These are phyloP conservation scores for Hymenoscyphus occultus DNA, from an alignment of 2,329 filamentous ascomycete species.

Conservation along the genomic window DNA sequence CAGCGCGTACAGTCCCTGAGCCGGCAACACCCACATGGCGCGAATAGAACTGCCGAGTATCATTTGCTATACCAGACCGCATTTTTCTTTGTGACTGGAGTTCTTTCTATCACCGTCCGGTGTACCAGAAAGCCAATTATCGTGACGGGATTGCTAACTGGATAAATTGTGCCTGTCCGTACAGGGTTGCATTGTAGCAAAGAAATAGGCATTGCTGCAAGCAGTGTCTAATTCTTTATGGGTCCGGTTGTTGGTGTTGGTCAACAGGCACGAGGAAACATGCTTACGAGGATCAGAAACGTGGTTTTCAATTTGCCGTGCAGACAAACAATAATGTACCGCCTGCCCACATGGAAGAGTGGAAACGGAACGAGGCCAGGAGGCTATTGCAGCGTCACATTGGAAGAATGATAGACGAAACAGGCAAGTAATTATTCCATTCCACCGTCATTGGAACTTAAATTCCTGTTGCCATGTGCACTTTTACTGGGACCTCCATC, in stretches of 20 bases:
- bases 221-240: neutral
- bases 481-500: neutral
- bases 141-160: neutral
- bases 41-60: neutral
- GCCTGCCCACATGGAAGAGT: neutral
- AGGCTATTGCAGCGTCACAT: neutral
- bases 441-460: neutral
- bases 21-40: neutral
- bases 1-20: neutral
- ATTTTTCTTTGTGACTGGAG: neutral
- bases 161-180: neutral
- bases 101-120: neutral
- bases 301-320: neutral
- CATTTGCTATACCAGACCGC: neutral
- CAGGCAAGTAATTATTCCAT: neutral
- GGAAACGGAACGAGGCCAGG: neutral
- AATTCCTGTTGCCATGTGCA: neutral
- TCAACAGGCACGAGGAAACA: neutral
- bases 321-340: neutral
- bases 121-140: neutral
- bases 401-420: neutral
- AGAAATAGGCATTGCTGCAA: neutral
- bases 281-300: conserved; percentile 1
- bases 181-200: neutral
- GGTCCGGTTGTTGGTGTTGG: neutral